Base-by-base conservation (phyloP, 2,329 filamentous ascomycete genomes). In the Colletotrichum paranaense region DNA sequence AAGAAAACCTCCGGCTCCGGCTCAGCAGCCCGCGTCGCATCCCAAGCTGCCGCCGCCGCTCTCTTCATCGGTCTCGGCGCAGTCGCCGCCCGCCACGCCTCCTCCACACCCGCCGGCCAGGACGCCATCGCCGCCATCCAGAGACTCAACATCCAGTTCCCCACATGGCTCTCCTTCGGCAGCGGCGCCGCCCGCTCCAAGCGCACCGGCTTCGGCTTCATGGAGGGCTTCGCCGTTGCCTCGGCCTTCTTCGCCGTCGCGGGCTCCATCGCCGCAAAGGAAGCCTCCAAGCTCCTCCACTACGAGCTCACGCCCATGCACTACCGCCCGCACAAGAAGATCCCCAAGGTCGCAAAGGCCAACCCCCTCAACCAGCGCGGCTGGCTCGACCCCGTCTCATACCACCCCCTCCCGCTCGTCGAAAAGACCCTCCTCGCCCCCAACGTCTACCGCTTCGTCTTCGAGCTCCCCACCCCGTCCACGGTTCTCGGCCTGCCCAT, bases 401-500 rank as follows among this genome's bases (percentile, higher is more conserved):
- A 86, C 77, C 84, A 86, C 66, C 78, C 79, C 5, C 82, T 91
- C 16, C 84, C 86, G 0, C 80, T 91, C 1, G 75, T 77, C 5
- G 77, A 79, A 35, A 87, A 86, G 75, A 78, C 78, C 7, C 71
- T 81, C 7, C 69, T 87, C 14, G 80, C 85, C 1, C 84, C 85
- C 5, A 82, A 84, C 59, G 84, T 86, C 5, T 88, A 84, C 78
- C 83, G 83, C 26, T 82, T 88, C 12, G 79, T 82, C 6, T 89
- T 90, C 52, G 79, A 82, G 30, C 82, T 90, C 2, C 88, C 89
- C 0, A 81, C 80, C 0, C 75, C 79, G 0, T 76, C 78, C 9
- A 83, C 84, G 2, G 81, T 88, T 0, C 83, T 90, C 2, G 88
- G 89, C 2, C 82, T 91, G 9, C 89, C 89, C 0, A 88, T 86